A percentile compares a stretch with the other conserved stretches of the same genome.
These are phyloP conservation scores for Chlorencoelia australis DNA, from an alignment of 2,329 filamentous ascomycete genomes.

Conservation along the genomic window DNA sequence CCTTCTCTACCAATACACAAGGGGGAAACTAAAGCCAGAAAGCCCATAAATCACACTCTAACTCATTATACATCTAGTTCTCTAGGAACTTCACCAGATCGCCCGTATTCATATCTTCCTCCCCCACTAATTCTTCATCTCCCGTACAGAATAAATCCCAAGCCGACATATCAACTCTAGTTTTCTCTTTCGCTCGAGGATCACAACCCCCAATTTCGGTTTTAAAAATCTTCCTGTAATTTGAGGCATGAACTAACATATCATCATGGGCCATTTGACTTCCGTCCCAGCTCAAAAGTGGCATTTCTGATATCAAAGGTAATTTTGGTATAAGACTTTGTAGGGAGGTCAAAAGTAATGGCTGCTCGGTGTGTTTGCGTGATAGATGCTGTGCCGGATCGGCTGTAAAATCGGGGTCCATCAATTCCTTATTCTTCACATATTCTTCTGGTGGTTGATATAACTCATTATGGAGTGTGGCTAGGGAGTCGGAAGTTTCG, in stretches of 20 bases:
- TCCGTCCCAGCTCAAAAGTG: conserved; percentile 57
- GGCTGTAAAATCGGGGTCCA: conserved; percentile 18
- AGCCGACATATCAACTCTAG: conserved; percentile 8
- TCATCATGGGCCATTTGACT: conserved; percentile 31
- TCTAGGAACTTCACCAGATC: too few species aligned
- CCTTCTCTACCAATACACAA: too few species aligned
- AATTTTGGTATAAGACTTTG: conserved; percentile 40
- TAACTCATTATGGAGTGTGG: conserved; percentile 70
- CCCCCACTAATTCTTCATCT: too few species aligned
- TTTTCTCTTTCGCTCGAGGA: conserved; percentile 10
- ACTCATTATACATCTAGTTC: too few species aligned
- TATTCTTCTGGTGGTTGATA: conserved; percentile 64
- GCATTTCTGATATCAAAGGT: conserved; percentile 36
- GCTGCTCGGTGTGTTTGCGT: conserved; percentile 19
- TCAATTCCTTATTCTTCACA: conserved; percentile 10
- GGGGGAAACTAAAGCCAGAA: too few species aligned
- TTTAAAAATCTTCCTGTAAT: conserved; percentile 51
- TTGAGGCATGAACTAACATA: conserved; percentile 34
- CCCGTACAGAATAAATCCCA: conserved; percentile 24
- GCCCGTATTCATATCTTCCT: too few species aligned
- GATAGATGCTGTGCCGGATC: conserved; percentile 21
- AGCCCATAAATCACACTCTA: too few species aligned
- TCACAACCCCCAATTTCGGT: conserved; percentile 56
- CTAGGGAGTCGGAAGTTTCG: conserved; percentile 37
- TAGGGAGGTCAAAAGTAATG: conserved; percentile 38